Conservation (phyloP, 225 moss, liverwort and hornwort genomes). For the Takakia lepidozioides region DNA sequence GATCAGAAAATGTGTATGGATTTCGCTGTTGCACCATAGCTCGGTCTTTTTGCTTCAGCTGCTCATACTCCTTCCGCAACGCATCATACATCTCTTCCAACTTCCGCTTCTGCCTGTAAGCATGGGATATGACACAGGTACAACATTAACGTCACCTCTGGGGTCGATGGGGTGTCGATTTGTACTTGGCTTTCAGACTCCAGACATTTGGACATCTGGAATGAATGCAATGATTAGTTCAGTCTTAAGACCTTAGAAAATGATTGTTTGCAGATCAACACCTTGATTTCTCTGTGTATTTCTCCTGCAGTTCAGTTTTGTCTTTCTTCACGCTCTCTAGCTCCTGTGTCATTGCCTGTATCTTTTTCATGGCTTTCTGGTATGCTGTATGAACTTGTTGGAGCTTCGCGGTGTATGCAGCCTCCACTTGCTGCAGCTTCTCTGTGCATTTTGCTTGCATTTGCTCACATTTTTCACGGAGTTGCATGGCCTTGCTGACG, state of each 20-base stretch:
- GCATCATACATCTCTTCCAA: constrained; percentile 98
- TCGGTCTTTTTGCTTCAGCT: constrained; percentile 51
- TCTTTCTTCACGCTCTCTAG: constrained; percentile 66
- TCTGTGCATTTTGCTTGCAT: constrained; percentile 78
- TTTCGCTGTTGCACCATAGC: constrained; percentile 44
- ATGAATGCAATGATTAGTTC: too few relatives aligned
- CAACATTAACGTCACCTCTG: too few relatives aligned
- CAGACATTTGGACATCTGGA: not conserved
- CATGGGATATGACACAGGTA: too few relatives aligned
- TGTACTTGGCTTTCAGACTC: too few relatives aligned
- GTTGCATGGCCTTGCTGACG: constrained; percentile 71
- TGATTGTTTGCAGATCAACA: too few relatives aligned
- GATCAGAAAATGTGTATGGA: constrained; percentile 50
- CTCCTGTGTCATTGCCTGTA: constrained; percentile 78
- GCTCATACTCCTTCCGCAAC: constrained; percentile 79
- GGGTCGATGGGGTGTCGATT: too few relatives aligned
- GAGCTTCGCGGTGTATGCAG: constrained; percentile 70
- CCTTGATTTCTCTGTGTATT: constrained; percentile 94
- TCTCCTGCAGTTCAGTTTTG: constrained; percentile 87
- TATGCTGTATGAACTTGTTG: constrained; percentile 82
- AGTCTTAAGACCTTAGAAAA: too few relatives aligned
- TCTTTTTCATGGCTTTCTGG: constrained; percentile 85
- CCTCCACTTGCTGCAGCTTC: constrained; percentile 81
- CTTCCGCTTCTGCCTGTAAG: constrained; percentile 83
- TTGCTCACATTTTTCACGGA: constrained; percentile 85